These are phyloP conservation scores for Citrus sp. DNA, from an alignment of 345 rosid genomes.

Conservation along the genomic window DNA sequence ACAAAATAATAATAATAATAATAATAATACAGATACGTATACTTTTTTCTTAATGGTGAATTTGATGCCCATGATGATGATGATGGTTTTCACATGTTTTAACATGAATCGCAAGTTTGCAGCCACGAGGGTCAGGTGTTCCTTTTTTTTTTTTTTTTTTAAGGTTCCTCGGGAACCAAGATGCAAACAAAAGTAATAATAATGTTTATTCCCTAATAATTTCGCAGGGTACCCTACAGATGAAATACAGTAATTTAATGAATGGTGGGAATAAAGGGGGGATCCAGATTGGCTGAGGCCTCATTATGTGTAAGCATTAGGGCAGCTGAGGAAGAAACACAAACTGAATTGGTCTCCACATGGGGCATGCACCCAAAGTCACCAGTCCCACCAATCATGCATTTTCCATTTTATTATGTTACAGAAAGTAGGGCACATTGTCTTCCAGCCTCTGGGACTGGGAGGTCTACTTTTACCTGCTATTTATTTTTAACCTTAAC, in stretches of 20 bases:
- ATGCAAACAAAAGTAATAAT: background rate
- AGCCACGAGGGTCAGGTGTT: background rate
- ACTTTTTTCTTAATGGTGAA: background rate
- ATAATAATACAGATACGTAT: too few species aligned
- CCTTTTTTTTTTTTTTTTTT: background rate
- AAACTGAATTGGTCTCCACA: conserved; percentile 41
- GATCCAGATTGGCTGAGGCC: background rate
- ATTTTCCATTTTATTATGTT: conserved; percentile 13
- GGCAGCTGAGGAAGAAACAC: conserved; percentile 25
- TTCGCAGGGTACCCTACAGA: conserved; percentile 12
- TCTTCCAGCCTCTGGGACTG: background rate
- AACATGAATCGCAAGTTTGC: conserved; percentile 17
- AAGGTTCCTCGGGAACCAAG: background rate
- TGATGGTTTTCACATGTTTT: conserved; percentile 27
- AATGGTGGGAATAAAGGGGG: background rate
- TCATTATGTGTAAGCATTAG: background rate
- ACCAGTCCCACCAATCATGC: conserved; percentile 29
- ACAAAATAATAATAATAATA: too few species aligned
- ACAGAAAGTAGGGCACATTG: conserved; percentile 19
- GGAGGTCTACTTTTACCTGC: conserved; percentile 18
- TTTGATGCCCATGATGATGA: background rate
- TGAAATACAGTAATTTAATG: background rate
- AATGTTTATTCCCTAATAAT: background rate
- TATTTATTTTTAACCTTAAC: background rate
- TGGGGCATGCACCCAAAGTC: conserved; percentile 28